Conservation (phyloP, 2,329 filamentous ascomycete genomes). For the Byssoonygena ceratinophila region DNA sequence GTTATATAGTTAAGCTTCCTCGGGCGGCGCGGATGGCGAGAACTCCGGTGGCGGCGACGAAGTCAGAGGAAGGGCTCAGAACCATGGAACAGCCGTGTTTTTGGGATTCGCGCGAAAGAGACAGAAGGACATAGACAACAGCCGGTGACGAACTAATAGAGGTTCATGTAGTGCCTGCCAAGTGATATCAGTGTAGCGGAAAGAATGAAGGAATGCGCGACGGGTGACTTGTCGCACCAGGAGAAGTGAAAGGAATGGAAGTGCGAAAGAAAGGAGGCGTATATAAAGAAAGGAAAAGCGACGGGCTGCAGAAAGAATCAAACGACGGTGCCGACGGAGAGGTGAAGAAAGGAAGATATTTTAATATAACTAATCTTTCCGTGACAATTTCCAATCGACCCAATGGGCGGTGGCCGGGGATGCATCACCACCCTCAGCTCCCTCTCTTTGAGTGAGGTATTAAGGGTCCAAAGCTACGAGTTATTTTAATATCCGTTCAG, state of each 20-base stretch:
- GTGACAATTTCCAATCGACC: conserved; percentile 6
- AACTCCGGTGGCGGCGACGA: not conserved
- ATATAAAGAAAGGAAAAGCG: not conserved
- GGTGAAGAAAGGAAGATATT: not conserved
- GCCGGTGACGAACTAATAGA: too few species aligned
- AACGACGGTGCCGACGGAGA: not conserved
- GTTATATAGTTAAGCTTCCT: not conserved
- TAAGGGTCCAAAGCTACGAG: too few species aligned
- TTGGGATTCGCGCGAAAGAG: not conserved
- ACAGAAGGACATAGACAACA: not conserved
- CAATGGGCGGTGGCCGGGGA: not conserved
- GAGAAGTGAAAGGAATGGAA: not conserved
- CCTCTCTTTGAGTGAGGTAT: not conserved
- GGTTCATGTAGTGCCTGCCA: not conserved
- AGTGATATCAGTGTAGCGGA: not conserved
- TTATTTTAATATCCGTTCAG: too few species aligned
- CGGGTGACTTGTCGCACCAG: too few species aligned
- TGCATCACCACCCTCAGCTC: not conserved
- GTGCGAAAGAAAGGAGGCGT: not conserved
- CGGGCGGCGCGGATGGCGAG: not conserved
- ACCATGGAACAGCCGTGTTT: not conserved
- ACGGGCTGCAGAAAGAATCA: not conserved
- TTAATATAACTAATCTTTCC: not conserved
- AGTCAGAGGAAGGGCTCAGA: not conserved
- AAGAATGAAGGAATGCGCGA: not conserved